These are phyloP conservation scores for Trichosporon inkin DNA, from an alignment of 1,284 basidiomycete genomes.

Conservation along the genomic window DNA sequence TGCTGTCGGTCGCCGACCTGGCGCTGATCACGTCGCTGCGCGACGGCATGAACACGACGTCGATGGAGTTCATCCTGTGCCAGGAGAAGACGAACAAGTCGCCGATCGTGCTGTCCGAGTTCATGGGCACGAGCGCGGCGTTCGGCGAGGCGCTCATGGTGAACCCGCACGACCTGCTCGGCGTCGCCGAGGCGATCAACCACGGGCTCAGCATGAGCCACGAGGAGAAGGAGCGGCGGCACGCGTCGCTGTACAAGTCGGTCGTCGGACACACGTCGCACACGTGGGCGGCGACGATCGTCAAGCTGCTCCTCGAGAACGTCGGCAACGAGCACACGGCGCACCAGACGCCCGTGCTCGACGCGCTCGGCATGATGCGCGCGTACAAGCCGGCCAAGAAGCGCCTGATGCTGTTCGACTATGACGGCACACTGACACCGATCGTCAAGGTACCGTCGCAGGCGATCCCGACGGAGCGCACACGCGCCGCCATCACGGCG, in stretches of 20 bases:
- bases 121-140: slow-evolving; percentile 75
- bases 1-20: slow-evolving; percentile 90
- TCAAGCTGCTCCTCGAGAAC: slow-evolving; percentile 81
- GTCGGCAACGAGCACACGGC: slow-evolving; percentile 77
- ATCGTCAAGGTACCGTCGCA: slow-evolving; percentile 91
- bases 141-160: slow-evolving; percentile 50
- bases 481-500: slow-evolving; percentile 68
- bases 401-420: slow-evolving; percentile 90
- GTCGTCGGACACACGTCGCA: slow-evolving; percentile 93
- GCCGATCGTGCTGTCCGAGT: slow-evolving; percentile 89
- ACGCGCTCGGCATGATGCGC: slow-evolving; percentile 60
- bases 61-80: slow-evolving; percentile 96
- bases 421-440: slow-evolving; percentile 94
- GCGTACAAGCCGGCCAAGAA: slow-evolving; percentile 71
- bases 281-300: slow-evolving; percentile 89
- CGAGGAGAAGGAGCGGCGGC: slow-evolving; percentile 71
- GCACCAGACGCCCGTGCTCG: slow-evolving; percentile 79
- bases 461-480: slow-evolving; percentile 73
- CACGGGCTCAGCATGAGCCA: slow-evolving; percentile 75
- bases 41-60: slow-evolving; percentile 98
- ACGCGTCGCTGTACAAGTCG: slow-evolving; percentile 71
- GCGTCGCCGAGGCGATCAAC: slow-evolving; percentile 92
- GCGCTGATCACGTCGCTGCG: slow-evolving; percentile 93
- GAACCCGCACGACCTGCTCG: slow-evolving; percentile 57
- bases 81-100: slow-evolving; percentile 74